These are phyloP conservation scores for Ophiostoma ips DNA, from an alignment of 2,329 filamentous ascomycete species.

Conservation along the genomic window DNA sequence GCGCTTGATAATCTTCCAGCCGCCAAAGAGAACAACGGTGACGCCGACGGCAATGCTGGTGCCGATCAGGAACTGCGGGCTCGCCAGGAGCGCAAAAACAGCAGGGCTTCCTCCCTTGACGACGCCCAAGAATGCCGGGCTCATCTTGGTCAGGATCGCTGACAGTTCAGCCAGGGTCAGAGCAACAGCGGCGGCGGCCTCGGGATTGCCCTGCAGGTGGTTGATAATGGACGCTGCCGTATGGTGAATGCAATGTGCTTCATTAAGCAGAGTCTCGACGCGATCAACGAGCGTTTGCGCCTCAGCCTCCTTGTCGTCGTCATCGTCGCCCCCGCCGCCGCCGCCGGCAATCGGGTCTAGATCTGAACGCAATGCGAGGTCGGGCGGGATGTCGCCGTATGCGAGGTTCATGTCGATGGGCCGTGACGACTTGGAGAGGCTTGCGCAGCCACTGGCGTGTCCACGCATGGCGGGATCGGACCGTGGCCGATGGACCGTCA, in stretches of 20 bases:
- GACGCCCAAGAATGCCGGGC: conserved; percentile 59
- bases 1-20: conserved; percentile 93
- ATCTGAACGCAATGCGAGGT: conserved; percentile 39
- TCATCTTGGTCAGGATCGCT: conserved; percentile 67
- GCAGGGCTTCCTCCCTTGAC: conserved; percentile 74
- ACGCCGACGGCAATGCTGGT: conserved; percentile 79
- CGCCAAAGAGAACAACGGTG: conserved; percentile 91
- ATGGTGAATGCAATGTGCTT: conserved; percentile 80
- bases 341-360: conserved; percentile 20
- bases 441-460: neutral
- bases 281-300: conserved; percentile 47
- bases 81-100: conserved; percentile 73
- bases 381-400: conserved; percentile 69
- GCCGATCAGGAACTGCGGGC: conserved; percentile 88
- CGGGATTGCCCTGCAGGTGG: conserved; percentile 56
- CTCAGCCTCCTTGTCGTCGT: conserved; percentile 40
- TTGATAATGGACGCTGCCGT: conserved; percentile 71
- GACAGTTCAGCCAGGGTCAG: conserved; percentile 86
- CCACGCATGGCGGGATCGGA: conserved; percentile 26
- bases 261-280: conserved; percentile 66
- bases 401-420: conserved; percentile 83
- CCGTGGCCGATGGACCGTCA: conserved; percentile 23
- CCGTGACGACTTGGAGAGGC: conserved; percentile 19
- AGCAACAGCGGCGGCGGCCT: conserved; percentile 86
- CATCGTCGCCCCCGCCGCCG: conserved; percentile 24